Percentiles rank a stretch among this genome's conserved stretches.
These are phyloP conservation scores for Porogramme epimiltina DNA, from an alignment of 1,284 basidiomycete genomes.

Conservation along the genomic window DNA sequence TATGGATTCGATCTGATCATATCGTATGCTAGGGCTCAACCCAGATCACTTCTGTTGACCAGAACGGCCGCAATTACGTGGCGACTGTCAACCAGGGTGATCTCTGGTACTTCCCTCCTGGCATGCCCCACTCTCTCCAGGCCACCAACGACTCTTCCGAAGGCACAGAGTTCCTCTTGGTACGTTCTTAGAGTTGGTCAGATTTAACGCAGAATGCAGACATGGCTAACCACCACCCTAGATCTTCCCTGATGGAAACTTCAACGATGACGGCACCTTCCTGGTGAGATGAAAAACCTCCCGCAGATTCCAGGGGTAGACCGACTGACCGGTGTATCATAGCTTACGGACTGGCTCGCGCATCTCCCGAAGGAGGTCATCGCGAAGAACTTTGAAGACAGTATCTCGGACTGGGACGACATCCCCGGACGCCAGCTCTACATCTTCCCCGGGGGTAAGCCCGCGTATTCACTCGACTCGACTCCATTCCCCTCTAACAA, in stretches of 20 bases:
- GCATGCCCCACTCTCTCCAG: slow-evolving; percentile 51
- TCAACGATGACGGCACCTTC: slow-evolving; percentile 68
- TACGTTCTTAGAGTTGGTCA: too few species aligned
- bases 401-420: slow-evolving; percentile 52
- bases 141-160: slow-evolving; percentile 53
- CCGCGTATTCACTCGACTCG: slow-evolving; percentile 37
- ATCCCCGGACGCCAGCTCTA: slow-evolving; percentile 53
- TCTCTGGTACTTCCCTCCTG: slow-evolving; percentile 47
- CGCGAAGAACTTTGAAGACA: slow-evolving; percentile 67
- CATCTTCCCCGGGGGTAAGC: slow-evolving; percentile 54
- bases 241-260: slow-evolving; percentile 65
- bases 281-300: slow-evolving; percentile 46
- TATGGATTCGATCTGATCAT: not conserved
- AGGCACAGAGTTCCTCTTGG: slow-evolving; percentile 70
- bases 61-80: slow-evolving; percentile 60
- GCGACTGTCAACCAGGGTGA: slow-evolving; percentile 40
- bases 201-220: not conserved
- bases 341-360: slow-evolving; percentile 65
- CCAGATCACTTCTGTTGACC: slow-evolving; percentile 61
- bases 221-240: slow-evolving; percentile 20
- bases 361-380: slow-evolving; percentile 65
- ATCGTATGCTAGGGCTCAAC: slow-evolving; percentile 53
- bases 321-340: not conserved
- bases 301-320: too few species aligned
- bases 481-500: slow-evolving; percentile 17